These are phyloP conservation scores for Thalassiosira profunda DNA, from an alignment of 108 stramenopile genomes.

Conservation along the genomic window DNA sequence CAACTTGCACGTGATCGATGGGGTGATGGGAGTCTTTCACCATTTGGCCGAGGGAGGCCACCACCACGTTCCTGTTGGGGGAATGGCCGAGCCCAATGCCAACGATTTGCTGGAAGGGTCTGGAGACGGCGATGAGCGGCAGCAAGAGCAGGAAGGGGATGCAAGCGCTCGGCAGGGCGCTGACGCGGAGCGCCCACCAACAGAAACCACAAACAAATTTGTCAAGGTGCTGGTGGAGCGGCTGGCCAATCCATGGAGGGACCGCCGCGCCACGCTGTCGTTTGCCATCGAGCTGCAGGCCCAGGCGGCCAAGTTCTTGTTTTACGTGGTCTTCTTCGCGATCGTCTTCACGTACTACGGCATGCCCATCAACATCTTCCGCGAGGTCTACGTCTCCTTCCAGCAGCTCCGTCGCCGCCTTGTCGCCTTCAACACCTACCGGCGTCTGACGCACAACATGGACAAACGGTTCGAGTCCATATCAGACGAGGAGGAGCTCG, in stretches of 20 bases:
- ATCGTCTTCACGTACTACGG: constrained; percentile 97
- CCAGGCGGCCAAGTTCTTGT: constrained; percentile 93
- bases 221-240: constrained; percentile 38
- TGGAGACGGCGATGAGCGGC: neutral
- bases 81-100: constrained; percentile 16
- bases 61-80: constrained; percentile 50
- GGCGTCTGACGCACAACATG: constrained; percentile 92
- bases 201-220: constrained; percentile 7
- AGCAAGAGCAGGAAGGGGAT: neutral
- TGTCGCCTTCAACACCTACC: constrained; percentile 85
- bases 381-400: constrained; percentile 92
- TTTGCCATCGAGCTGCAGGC: constrained; percentile 94
- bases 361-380: constrained; percentile 96
- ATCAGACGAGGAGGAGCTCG: constrained; percentile 88
- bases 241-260: constrained; percentile 74
- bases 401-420: constrained; percentile 75
- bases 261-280: constrained; percentile 80
- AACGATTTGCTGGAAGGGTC: constrained; percentile 2
- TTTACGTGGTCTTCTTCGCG: constrained; percentile 95
- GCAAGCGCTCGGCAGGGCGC: constrained; percentile 3
- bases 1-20: constrained; percentile 89
- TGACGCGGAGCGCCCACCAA: neutral
- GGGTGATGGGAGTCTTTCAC: constrained; percentile 68
- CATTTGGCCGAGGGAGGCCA: constrained; percentile 48
- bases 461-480: constrained; percentile 91